Conservation (phyloP, 1,139 yeast genomes). For the Wickerhamomyces sp. region DNA sequence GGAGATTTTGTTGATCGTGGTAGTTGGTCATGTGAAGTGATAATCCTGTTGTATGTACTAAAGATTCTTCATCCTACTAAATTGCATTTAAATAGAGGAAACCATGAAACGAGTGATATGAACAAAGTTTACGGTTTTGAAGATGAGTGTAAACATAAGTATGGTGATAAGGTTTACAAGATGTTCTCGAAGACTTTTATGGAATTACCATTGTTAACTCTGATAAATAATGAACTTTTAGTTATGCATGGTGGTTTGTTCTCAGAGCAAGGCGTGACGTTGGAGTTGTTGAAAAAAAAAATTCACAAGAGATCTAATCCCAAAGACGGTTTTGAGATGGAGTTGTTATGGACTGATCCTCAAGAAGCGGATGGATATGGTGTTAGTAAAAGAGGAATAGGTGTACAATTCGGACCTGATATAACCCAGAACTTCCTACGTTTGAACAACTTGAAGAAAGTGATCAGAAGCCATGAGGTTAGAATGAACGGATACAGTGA, state of each 20-base stretch:
- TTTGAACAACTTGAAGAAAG: constrained; percentile 64
- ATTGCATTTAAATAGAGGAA: constrained; percentile 83
- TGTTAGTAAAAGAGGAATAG: constrained; percentile 91
- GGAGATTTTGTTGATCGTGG: constrained; percentile 99
- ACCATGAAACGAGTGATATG: constrained; percentile 97
- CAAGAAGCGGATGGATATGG: constrained; percentile 73
- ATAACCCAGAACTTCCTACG: constrained; percentile 77
- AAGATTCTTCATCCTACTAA: constrained; percentile 74
- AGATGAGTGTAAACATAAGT: constrained; percentile 91
- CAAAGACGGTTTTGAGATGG: constrained; percentile 91
- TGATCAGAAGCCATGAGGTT: constrained; percentile 93
- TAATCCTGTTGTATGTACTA: constrained; percentile 70
- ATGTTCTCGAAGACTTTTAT: constrained; percentile 86
- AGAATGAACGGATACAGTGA: constrained; percentile 84
- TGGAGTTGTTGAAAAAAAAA: constrained; percentile 52
- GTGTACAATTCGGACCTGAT: constrained; percentile 96
- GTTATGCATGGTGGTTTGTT: constrained; percentile 97
- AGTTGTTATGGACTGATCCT: constrained; percentile 96
- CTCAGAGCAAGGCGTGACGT: constrained; percentile 64
- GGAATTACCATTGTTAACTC: constrained; percentile 78
- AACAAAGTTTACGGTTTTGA: constrained; percentile 94
- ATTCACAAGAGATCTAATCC: constrained; percentile 57
- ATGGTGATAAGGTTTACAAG: constrained; percentile 75
- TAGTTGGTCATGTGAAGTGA: constrained; percentile 97
- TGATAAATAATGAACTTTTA: constrained; percentile 70